These are phyloP conservation scores for Suhomyces choctaworum DNA, from an alignment of 1,139 yeast species.

Conservation along the genomic window DNA sequence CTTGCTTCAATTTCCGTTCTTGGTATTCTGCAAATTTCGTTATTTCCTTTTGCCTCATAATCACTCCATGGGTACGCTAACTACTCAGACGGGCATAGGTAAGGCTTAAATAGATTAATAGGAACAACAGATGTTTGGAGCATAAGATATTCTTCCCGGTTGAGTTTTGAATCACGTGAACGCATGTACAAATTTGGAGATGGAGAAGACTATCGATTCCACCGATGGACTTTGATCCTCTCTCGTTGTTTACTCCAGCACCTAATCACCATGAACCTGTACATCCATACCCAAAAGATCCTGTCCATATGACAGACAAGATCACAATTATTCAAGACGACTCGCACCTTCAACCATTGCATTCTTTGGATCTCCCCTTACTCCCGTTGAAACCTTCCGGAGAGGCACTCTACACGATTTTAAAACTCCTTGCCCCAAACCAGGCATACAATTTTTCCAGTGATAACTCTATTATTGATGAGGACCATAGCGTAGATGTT, in stretches of 20 bases:
- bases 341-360: conserved; percentile 41
- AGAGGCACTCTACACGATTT: conserved; percentile 42
- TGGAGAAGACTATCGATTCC: neutral
- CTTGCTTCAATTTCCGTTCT: too few species aligned
- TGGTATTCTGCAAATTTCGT: too few species aligned
- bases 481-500: conserved; percentile 17
- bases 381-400: conserved; percentile 50
- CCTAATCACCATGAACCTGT: conserved; percentile 8
- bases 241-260: conserved; percentile 40
- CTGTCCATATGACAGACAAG: neutral
- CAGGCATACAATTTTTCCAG: conserved; percentile 57
- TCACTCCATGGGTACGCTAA: too few species aligned
- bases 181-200: neutral
- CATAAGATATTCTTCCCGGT: too few species aligned
- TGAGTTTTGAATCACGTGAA: conserved; percentile 2
- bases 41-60: too few species aligned
- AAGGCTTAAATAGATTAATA: too few species aligned
- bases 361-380: conserved; percentile 67
- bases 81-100: too few species aligned
- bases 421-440: conserved; percentile 53
- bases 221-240: conserved; percentile 45
- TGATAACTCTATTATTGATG: conserved; percentile 7
- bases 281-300: neutral
- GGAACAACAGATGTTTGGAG: too few species aligned
- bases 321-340: conserved; percentile 17